Conservation (phyloP, 768 basidiomycete species). For the Kockovaella imperatae region DNA sequence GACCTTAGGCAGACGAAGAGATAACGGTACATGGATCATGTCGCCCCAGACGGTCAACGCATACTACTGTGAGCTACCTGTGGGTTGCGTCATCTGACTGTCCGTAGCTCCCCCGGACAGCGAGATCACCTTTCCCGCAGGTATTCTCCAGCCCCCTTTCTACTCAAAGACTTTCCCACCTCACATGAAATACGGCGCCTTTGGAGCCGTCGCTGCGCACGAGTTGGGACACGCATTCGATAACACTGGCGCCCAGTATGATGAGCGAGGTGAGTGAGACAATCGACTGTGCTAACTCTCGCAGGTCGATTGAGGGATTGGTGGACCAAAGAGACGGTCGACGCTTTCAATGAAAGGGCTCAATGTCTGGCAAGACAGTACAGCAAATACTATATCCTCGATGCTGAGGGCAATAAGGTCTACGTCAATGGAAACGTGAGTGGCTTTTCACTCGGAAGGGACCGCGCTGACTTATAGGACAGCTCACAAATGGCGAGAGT, state of each 20-base stretch:
- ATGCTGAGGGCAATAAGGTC: slow-evolving; percentile 73
- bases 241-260: slow-evolving; percentile 76
- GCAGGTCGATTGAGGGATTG: slow-evolving; percentile 31
- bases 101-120: slow-evolving; percentile 74
- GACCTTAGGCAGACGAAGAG: slow-evolving; percentile 61
- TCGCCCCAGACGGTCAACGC: slow-evolving; percentile 23
- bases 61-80: slow-evolving; percentile 24
- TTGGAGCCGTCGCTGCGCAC: slow-evolving; percentile 85
- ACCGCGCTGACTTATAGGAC: slow-evolving; percentile 49
- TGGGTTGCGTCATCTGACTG: slow-evolving; percentile 52
- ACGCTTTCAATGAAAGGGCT: slow-evolving; percentile 71
- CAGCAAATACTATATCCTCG: slow-evolving; percentile 74
- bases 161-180: slow-evolving; percentile 78
- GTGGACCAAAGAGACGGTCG: slow-evolving; percentile 53
- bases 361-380: slow-evolving; percentile 88
- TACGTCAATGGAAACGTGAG: slow-evolving; percentile 67
- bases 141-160: slow-evolving; percentile 87
- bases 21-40: slow-evolving; percentile 61
- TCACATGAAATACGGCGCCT: slow-evolving; percentile 83
- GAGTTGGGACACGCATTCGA: slow-evolving; percentile 62
- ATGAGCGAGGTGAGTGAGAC: slow-evolving; percentile 71
- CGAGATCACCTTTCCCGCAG: slow-evolving; percentile 90
- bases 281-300: background rate
- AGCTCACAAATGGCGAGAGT: slow-evolving; percentile 43
- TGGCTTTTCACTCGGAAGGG: no score